phyloP scores from a whole-genome alignment of 768 basidiomycete species.

The Scleroderma bovista region DNA sequence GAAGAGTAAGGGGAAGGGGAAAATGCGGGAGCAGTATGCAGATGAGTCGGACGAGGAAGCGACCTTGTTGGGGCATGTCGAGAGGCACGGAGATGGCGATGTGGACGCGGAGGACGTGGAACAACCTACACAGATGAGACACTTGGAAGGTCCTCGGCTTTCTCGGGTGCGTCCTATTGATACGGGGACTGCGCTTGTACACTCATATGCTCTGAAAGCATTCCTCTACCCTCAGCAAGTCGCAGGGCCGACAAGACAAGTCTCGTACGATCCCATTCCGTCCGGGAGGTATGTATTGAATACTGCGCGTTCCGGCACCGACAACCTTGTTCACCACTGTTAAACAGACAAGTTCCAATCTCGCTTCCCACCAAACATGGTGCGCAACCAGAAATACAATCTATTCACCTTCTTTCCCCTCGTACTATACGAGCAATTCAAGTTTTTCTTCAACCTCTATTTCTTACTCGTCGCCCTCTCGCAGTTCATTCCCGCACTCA shows the following conservation, averaged over 20 bases:
- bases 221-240: slow-evolving; percentile 15
- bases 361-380: slow-evolving; percentile 80
- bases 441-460: slow-evolving; percentile 99
- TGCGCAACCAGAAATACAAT: slow-evolving; percentile 98
- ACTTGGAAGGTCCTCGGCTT: slow-evolving; percentile 18
- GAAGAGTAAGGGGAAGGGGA: slow-evolving; percentile 32
- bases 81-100: slow-evolving; percentile 34
- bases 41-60: slow-evolving; percentile 65
- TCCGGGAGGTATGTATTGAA: slow-evolving; percentile 49
- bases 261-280: slow-evolving; percentile 76
- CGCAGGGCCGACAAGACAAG: slow-evolving; percentile 47
- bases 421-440: slow-evolving; percentile 99
- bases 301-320: not conserved
- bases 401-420: slow-evolving; percentile 94
- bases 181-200: not conserved
- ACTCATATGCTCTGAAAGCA: slow-evolving; percentile 7
- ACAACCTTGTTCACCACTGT: not conserved
- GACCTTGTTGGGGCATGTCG: slow-evolving; percentile 38
- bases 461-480: slow-evolving; percentile 95
- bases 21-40: slow-evolving; percentile 48
- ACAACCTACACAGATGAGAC: slow-evolving; percentile 21
- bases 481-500: slow-evolving; percentile 92
- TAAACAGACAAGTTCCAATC: slow-evolving; percentile 62
- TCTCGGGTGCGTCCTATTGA: slow-evolving; percentile 12
- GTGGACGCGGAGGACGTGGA: slow-evolving; percentile 31